Percentiles rank a stretch among this genome's conserved stretches.
Conservation (phyloP, 192 early-diverging fungal genomes). For the Rhizophagus sp. region DNA sequence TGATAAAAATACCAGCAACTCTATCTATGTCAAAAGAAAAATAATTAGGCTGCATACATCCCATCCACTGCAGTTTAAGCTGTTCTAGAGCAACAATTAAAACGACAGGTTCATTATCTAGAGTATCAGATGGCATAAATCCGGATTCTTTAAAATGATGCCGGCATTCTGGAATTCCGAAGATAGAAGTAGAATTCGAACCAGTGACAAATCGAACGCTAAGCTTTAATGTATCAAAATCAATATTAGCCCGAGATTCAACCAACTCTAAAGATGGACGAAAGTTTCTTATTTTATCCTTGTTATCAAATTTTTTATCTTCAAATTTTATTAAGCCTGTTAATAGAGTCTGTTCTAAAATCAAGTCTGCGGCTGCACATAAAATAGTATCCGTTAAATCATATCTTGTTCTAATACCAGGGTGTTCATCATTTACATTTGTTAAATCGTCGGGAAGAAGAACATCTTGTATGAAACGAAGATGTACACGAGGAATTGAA, state of each 20-base stretch:
- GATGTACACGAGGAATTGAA: constrained; percentile 53
- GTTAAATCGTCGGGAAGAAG: constrained; percentile 59
- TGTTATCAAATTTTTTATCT: constrained; percentile 53
- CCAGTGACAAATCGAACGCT: constrained; percentile 60
- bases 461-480: constrained; percentile 75
- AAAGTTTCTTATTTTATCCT: constrained; percentile 45
- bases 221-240: constrained; percentile 53
- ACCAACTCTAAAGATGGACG: constrained; percentile 48
- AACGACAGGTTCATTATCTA: constrained; percentile 49
- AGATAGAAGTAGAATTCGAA: constrained; percentile 42
- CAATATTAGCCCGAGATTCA: constrained; percentile 56
- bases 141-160: constrained; percentile 46
- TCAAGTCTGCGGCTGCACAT: constrained; percentile 61
- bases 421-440: constrained; percentile 49
- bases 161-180: constrained; percentile 61
- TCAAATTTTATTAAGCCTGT: constrained; percentile 52
- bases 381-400: constrained; percentile 60
- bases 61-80: constrained; percentile 45
- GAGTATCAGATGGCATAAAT: constrained; percentile 34
- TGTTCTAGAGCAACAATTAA: constrained; percentile 39
- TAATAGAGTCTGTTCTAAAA: constrained; percentile 52
- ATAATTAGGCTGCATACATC: constrained; percentile 50
- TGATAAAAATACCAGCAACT: constrained; percentile 59
- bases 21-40: constrained; percentile 45
- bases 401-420: constrained; percentile 53